Conservation (phyloP, 1,284 basidiomycete genomes). For the Athelia sp. region DNA sequence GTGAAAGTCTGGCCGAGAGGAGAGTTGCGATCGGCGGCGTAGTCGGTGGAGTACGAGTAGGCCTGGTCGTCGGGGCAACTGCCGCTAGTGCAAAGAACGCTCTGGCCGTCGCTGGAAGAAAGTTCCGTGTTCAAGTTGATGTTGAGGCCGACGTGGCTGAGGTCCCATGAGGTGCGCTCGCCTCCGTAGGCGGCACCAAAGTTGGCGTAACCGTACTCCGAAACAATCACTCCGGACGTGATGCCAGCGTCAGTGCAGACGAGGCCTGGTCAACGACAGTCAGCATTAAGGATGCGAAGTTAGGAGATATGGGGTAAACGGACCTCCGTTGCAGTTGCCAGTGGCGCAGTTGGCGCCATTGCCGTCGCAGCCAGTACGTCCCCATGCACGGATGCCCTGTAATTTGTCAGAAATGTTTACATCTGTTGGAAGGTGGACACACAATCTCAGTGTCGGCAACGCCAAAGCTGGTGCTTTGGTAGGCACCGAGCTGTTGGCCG, state of each 20-base stretch:
- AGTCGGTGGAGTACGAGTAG: conserved; percentile 10
- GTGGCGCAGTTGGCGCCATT: conserved; percentile 12
- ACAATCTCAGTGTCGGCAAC: conserved; percentile 8
- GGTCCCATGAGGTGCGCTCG: conserved; percentile 13
- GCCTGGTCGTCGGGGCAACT: conserved; percentile 10
- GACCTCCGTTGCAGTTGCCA: conserved; percentile 9
- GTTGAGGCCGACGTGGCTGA: conserved; percentile 6
- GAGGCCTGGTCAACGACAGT: conserved; percentile 4
- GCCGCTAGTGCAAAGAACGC: conserved; percentile 5
- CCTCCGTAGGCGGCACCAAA: conserved; percentile 11
- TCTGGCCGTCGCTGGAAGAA: conserved; percentile 9
- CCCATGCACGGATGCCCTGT: conserved; percentile 14
- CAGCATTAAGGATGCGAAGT: not conserved
- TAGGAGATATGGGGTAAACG: not conserved
- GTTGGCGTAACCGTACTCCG: conserved; percentile 12
- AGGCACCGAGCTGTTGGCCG: conserved; percentile 4
- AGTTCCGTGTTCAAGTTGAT: conserved; percentile 12
- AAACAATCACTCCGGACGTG: conserved; percentile 9
- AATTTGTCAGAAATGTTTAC: not conserved
- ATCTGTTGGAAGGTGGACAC: not conserved
- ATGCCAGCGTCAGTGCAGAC: conserved; percentile 14
- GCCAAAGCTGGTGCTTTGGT: conserved; percentile 1
- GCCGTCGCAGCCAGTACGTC: conserved; percentile 13
- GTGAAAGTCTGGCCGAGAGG: conserved; percentile 5
- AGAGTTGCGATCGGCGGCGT: conserved; percentile 20